Percentiles rank a stretch among this genome's conserved stretches.
phyloP scores from a whole-genome alignment of 345 rosid genomes.

The Psidium guajava region DNA sequence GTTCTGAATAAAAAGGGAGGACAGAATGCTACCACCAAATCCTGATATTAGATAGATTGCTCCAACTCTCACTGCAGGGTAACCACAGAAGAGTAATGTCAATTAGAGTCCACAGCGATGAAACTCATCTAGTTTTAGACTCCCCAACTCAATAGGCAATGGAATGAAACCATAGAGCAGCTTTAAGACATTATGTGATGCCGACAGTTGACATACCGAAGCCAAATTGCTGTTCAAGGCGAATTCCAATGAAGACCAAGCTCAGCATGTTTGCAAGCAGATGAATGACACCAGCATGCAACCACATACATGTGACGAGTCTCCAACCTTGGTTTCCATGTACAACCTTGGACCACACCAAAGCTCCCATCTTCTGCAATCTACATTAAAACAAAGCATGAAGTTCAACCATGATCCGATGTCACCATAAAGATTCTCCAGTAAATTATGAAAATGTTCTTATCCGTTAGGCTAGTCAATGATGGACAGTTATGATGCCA shows the following conservation, averaged over 20 bases:
- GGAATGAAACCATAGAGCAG: background rate
- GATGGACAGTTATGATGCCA: background rate
- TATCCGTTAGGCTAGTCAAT: background rate
- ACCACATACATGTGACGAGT: constrained; percentile 74
- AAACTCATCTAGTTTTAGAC: background rate
- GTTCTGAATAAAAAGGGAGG: constrained; percentile 60
- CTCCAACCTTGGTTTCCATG: constrained; percentile 84
- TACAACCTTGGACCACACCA: constrained; percentile 63
- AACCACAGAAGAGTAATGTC: background rate
- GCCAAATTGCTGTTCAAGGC: constrained; percentile 97
- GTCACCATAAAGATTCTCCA: background rate
- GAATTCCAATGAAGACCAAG: constrained; percentile 87
- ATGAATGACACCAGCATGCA: constrained; percentile 95
- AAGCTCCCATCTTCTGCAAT: constrained; percentile 80
- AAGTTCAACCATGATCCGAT: background rate
- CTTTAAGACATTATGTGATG: background rate
- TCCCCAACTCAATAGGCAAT: background rate
- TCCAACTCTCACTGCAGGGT: constrained; percentile 61
- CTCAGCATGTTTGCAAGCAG: constrained; percentile 89
- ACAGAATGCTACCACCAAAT: constrained; percentile 80
- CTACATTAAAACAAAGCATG: constrained; percentile 17
- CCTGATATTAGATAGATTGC: constrained; percentile 72
- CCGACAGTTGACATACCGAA: constrained; percentile 37
- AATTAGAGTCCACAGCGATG: background rate
- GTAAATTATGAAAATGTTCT: background rate